Conservation (phyloP, 768 basidiomycete genomes). For the Brasilioporus rufonigricans region DNA sequence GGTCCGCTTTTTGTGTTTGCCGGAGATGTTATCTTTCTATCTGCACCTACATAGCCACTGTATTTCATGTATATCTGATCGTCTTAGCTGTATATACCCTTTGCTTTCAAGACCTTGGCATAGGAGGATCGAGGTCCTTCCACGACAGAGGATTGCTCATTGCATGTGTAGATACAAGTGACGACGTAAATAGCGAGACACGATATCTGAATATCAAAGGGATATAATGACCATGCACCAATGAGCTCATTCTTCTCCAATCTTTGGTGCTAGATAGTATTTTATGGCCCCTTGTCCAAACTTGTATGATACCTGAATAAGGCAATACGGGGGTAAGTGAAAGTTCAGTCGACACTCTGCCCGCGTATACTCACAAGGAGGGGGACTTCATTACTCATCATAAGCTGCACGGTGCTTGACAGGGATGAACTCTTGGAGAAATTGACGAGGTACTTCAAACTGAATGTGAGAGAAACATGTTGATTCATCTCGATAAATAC, state of each 20-base stretch:
- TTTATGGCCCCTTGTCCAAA: constrained; percentile 87
- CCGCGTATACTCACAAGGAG: constrained; percentile 57
- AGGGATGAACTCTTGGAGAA: constrained; percentile 88
- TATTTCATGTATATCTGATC: constrained; percentile 5
- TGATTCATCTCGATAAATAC: constrained; percentile 86
- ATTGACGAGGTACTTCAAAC: constrained; percentile 94
- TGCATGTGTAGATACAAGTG: constrained; percentile 14
- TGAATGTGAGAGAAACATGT: constrained; percentile 90
- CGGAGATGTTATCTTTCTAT: constrained; percentile 17
- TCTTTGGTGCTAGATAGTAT: constrained; percentile 97
- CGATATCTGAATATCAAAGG: constrained; percentile 8
- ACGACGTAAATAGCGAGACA: constrained; percentile 12
- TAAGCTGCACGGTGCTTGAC: constrained; percentile 69
- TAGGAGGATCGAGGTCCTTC: not conserved
- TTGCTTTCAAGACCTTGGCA: constrained; percentile 6
- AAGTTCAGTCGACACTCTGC: not conserved
- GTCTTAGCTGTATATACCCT: constrained; percentile 14
- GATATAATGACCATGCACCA: constrained; percentile 4
- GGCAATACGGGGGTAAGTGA: not conserved
- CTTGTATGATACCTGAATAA: constrained; percentile 74
- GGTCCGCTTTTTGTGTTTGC: not conserved
- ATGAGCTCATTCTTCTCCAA: constrained; percentile 67
- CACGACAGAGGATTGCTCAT: not conserved
- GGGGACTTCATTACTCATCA: constrained; percentile 92
- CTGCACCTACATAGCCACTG: not conserved